Percentiles rank a stretch among this genome's conserved stretches.
These are phyloP conservation scores for Hypoxylon sp. DNA, from an alignment of 2,329 filamentous ascomycete species.

Conservation along the genomic window DNA sequence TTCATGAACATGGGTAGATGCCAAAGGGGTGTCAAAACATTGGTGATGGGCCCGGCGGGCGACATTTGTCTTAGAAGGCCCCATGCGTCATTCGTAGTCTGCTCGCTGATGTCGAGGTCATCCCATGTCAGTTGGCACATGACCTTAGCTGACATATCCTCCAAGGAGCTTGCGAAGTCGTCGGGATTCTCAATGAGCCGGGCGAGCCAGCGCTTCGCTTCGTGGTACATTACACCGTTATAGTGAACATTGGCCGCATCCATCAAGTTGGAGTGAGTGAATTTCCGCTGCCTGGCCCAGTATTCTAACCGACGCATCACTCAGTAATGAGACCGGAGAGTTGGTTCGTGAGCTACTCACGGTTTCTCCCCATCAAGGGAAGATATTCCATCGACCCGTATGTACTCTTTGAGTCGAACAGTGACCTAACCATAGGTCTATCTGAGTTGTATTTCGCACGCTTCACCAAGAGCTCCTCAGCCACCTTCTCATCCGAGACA, in stretches of 20 bases:
- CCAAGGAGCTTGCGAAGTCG: slow-evolving; percentile 64
- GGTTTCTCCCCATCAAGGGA: slow-evolving; percentile 69
- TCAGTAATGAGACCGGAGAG: slow-evolving; percentile 3
- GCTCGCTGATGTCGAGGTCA: slow-evolving; percentile 62
- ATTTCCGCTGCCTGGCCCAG: slow-evolving; percentile 68
- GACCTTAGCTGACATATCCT: slow-evolving; percentile 71
- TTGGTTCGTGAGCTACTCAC: slow-evolving; percentile 55
- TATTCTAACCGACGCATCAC: slow-evolving; percentile 58
- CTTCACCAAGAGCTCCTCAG: slow-evolving; percentile 67
- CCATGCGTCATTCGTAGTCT: slow-evolving; percentile 66
- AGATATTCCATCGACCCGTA: slow-evolving; percentile 70
- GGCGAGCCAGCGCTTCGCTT: slow-evolving; percentile 67
- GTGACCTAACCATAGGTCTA: slow-evolving; percentile 62
- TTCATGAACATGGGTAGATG: slow-evolving; percentile 65
- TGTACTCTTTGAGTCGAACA: slow-evolving; percentile 69
- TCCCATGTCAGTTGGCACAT: slow-evolving; percentile 70
- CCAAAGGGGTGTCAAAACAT: slow-evolving; percentile 69
- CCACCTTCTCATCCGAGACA: slow-evolving; percentile 66
- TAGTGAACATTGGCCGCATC: slow-evolving; percentile 56
- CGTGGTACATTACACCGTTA: slow-evolving; percentile 63
- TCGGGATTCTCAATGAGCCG: slow-evolving; percentile 65
- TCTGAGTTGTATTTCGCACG: slow-evolving; percentile 67
- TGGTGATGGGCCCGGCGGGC: slow-evolving; percentile 70
- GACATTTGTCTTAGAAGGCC: slow-evolving; percentile 71
- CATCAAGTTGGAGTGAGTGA: slow-evolving; percentile 66